Percentiles rank a stretch among this genome's conserved stretches.
phyloP scores from a whole-genome alignment of 108 stramenopile species.

The Cyclotella kingstonii region DNA sequence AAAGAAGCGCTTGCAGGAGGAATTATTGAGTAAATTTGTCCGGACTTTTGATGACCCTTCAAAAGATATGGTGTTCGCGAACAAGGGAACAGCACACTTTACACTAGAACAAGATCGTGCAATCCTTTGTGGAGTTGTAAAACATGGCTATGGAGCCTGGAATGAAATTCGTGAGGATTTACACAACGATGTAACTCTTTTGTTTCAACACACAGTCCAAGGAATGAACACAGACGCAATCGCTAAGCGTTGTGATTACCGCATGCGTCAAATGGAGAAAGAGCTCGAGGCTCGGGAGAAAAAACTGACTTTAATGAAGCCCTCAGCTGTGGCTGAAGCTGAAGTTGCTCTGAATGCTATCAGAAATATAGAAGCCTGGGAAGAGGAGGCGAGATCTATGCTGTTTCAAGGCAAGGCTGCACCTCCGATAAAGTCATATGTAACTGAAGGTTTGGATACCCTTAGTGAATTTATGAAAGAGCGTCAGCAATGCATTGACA shows the following conservation, averaged over 20 bases:
- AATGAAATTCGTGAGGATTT: conserved; percentile 77
- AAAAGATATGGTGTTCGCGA: conserved; percentile 86
- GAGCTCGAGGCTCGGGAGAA: conserved; percentile 86
- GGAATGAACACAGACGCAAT: conserved; percentile 86
- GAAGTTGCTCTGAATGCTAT: conserved; percentile 74
- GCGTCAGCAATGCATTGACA: conserved; percentile 52
- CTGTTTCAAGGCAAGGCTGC: conserved; percentile 62
- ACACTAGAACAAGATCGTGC: conserved; percentile 86
- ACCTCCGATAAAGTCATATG: conserved; percentile 47
- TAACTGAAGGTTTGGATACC: conserved; percentile 38
- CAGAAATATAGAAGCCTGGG: conserved; percentile 77
- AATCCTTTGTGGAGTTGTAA: conserved; percentile 79
- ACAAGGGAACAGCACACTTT: conserved; percentile 87
- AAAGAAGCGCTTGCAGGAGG: conserved; percentile 67
- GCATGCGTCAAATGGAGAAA: conserved; percentile 88
- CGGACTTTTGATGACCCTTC: conserved; percentile 77
- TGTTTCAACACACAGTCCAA: conserved; percentile 85
- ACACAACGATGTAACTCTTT: conserved; percentile 57
- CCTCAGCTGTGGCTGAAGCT: conserved; percentile 69
- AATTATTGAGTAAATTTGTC: conserved; percentile 72
- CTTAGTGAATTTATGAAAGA: conserved; percentile 64
- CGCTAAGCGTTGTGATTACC: conserved; percentile 83
- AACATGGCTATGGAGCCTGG: conserved; percentile 89
- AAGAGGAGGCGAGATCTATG: conserved; percentile 53
- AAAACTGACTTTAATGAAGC: conserved; percentile 58